Evolutionary conservation across 306 rosid genomes (phyloP), one percentile per base, ranked within the genome.

Genomic region (Lathyrus oleraceus): DNA sequence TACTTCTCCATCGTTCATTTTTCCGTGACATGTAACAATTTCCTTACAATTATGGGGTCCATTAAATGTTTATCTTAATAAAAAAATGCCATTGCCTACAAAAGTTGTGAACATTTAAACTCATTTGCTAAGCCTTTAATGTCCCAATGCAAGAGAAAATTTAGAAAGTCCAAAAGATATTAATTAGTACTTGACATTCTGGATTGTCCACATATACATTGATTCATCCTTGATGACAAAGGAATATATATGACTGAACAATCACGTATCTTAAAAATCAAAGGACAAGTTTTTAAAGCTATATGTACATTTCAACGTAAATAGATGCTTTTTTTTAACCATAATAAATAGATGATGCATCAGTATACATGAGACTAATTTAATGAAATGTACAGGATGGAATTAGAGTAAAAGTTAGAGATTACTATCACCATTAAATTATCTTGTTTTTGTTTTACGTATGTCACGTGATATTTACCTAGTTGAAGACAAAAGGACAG

Each of bases 21-120:
- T 40, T 11, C 11, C 5, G 45, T 40, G 47, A 1, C 47, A 42
- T 42, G 4, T 39, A 42, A 43, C 16, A 43, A 43, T 12, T 43
- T 43, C 16, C 7, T 43, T 43, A 5, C 48, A 11, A 3, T 43
- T 12, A 43, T 13, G 15, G 15, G 15, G 48, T 43, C 49, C 49
- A 43, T 43, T n/a, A 43, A 5, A 13, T 43, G 0, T 43, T 13
- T 43, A 14, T 43, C 15, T 43, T 43, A n/a, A 10, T 4, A 1
- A n/a, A 43, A 43, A 43, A 47, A 47, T 6, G 48, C 52, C 63
- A 58, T 58, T 27, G 67, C 68, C 74, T n/a, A 39, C 61, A 53
- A 62, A 51, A 76, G 71, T 69, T 28, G 72, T 23, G 32, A 71
- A 78, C 72, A 28, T 63, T 74, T 43, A 58, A 39, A 43, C 67